A percentile compares a stretch with the other conserved stretches of the same genome.
These are phyloP conservation scores for Termitomyces sp. DNA, from an alignment of 1,284 basidiomycete genomes.

Conservation along the genomic window DNA sequence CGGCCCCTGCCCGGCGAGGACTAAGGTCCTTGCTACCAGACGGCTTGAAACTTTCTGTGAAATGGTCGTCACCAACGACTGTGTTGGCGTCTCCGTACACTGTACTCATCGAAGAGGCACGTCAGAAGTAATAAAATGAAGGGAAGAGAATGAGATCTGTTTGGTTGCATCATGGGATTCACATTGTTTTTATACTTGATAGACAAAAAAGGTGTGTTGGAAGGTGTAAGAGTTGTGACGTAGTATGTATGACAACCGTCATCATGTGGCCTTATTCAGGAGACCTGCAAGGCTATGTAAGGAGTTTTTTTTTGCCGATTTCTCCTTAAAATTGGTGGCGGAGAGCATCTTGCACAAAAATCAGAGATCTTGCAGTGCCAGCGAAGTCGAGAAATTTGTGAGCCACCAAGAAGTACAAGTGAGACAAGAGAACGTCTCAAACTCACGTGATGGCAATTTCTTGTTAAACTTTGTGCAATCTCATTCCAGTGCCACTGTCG, in stretches of 20 bases:
- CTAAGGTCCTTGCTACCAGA: conserved; percentile 9
- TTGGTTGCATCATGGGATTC: not conserved
- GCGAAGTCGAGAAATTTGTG: too few relatives aligned
- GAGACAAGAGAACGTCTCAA: too few relatives aligned
- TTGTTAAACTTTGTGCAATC: too few relatives aligned
- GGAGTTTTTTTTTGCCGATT: not conserved
- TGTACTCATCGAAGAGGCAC: conserved; percentile 14
- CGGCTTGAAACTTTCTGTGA: conserved; percentile 9
- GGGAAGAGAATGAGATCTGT: not conserved
- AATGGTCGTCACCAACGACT: conserved; percentile 29
- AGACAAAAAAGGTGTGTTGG: not conserved
- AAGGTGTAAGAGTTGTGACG: not conserved
- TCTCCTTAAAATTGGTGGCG: not conserved
- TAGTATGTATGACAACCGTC: not conserved
- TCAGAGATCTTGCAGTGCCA: not conserved
- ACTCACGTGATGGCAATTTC: not conserved
- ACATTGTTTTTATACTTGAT: not conserved
- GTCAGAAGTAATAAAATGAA: not conserved
- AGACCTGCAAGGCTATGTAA: not conserved
- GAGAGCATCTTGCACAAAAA: not conserved
- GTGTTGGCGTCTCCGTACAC: conserved; percentile 26
- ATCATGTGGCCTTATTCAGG: not conserved
- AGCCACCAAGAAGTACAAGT: too few relatives aligned
- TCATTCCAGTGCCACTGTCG: too few relatives aligned
- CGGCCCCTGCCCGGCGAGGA: conserved; percentile 17